Percentiles rank a stretch among this genome's conserved stretches.
phyloP scores from a whole-genome alignment of 352 stramenopile species.

The Pythium biforme region DNA sequence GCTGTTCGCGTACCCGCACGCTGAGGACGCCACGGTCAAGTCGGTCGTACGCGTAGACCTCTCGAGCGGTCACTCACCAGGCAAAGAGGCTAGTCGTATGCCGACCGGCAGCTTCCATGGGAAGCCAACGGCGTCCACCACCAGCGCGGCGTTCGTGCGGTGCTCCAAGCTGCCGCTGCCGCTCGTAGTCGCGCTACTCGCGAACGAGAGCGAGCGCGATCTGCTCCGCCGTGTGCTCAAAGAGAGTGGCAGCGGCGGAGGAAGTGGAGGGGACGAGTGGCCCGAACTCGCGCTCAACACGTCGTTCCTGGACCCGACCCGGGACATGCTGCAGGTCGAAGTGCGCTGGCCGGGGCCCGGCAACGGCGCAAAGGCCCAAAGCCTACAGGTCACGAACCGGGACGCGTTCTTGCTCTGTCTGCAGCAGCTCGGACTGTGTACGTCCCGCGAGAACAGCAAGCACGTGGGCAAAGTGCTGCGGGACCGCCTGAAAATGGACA shows the following conservation, averaged over 20 bases:
- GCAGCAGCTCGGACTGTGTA: conserved; percentile 58
- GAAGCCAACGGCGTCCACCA: not conserved
- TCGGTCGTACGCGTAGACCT: conserved; percentile 26
- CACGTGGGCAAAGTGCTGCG: conserved; percentile 63
- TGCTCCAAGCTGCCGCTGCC: conserved; percentile 61
- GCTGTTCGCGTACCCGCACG: conserved; percentile 30
- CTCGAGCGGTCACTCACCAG: no score
- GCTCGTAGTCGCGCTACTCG: conserved; percentile 53
- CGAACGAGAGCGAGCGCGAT: conserved; percentile 62
- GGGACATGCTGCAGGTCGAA: conserved; percentile 52
- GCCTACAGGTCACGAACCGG: conserved; percentile 48
- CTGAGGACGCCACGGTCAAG: conserved; percentile 15
- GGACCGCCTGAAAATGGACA: conserved; percentile 51
- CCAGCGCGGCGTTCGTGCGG: conserved; percentile 21
- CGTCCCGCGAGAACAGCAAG: conserved; percentile 43
- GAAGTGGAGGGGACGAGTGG: conserved; percentile 32
- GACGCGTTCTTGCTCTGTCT: conserved; percentile 66
- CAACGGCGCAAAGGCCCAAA: conserved; percentile 5
- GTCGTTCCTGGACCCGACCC: conserved; percentile 42
- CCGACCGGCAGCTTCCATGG: not conserved
- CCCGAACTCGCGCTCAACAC: conserved; percentile 61
- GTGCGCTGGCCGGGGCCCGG: conserved; percentile 43
- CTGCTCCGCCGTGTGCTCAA: conserved; percentile 40
- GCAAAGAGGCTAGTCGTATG: not conserved
- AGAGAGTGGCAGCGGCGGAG: conserved; percentile 15